Conservation (phyloP, 768 basidiomycete species). For the Tulasnella sp. region DNA sequence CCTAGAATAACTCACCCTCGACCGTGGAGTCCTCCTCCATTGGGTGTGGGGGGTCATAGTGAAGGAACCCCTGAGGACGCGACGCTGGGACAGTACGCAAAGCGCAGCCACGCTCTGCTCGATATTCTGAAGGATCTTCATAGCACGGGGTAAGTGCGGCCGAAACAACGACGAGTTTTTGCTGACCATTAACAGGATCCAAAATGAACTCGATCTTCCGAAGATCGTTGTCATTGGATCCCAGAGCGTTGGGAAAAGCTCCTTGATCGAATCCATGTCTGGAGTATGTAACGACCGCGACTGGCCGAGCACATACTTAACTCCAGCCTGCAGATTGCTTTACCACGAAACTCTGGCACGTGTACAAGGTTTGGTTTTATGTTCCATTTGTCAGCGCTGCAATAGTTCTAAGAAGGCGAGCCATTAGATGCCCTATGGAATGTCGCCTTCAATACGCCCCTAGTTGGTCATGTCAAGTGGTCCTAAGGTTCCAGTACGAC, state of each 20-base stretch:
- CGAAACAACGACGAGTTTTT: not conserved
- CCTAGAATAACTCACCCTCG: not conserved
- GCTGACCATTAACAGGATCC: not conserved
- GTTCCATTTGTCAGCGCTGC: not conserved
- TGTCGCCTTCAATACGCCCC: constrained; percentile 33
- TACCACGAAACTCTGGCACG: constrained; percentile 65
- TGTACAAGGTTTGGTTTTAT: constrained; percentile 55
- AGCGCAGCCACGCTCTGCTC: not conserved
- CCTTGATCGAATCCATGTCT: constrained; percentile 71
- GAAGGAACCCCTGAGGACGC: not conserved
- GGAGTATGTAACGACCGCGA: constrained; percentile 18
- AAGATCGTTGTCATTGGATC: constrained; percentile 68
- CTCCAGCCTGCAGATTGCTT: constrained; percentile 44
- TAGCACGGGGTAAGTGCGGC: constrained; percentile 16
- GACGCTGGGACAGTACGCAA: not conserved
- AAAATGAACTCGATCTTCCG: constrained; percentile 60
- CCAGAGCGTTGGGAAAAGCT: constrained; percentile 73
- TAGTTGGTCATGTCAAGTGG: constrained; percentile 38
- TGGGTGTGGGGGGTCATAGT: not conserved
- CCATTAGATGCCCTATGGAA: constrained; percentile 43
- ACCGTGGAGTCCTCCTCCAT: not conserved
- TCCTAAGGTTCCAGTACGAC: constrained; percentile 36
- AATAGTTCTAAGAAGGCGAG: not conserved
- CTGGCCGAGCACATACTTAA: not conserved
- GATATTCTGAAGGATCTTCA: constrained; percentile 10